These are phyloP conservation scores for Entrophospora sp. DNA, from an alignment of 192 early-diverging fungal genomes.

Conservation along the genomic window DNA sequence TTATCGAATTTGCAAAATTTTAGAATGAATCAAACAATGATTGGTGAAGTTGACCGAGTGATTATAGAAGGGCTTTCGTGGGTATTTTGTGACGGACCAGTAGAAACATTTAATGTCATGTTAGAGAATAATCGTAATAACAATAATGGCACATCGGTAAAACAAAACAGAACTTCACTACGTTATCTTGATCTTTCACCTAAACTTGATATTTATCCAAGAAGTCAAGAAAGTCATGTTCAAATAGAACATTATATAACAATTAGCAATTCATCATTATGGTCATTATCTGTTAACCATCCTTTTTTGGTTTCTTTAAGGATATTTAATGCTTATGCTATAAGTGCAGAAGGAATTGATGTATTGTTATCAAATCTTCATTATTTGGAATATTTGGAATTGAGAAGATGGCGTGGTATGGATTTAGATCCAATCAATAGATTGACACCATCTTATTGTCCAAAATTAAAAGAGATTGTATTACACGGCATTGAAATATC, in stretches of 20 bases:
- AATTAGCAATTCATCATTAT: neutral
- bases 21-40: constrained; percentile 11
- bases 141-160: neutral
- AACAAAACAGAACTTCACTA: neutral
- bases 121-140: neutral
- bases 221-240: neutral
- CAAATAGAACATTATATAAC: neutral
- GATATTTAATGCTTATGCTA: constrained; percentile 1
- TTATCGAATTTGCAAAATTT: constrained; percentile 2
- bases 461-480: neutral
- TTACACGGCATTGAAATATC: neutral
- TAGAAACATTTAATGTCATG: neutral
- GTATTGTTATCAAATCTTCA: neutral
- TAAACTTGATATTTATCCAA: constrained; percentile 5
- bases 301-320: constrained; percentile 7
- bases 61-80: neutral
- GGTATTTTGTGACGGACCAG: neutral
- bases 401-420: neutral
- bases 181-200: constrained; percentile 2
- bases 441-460: constrained; percentile 9
- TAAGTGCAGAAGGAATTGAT: constrained; percentile 7
- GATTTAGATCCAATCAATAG: neutral
- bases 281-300: neutral
- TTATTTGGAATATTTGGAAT: constrained; percentile 8
- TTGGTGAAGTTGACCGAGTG: neutral